Evolutionary conservation across 2,329 filamentous ascomycete species (phyloP).

Genomic region (Calonectria montana): DNA sequence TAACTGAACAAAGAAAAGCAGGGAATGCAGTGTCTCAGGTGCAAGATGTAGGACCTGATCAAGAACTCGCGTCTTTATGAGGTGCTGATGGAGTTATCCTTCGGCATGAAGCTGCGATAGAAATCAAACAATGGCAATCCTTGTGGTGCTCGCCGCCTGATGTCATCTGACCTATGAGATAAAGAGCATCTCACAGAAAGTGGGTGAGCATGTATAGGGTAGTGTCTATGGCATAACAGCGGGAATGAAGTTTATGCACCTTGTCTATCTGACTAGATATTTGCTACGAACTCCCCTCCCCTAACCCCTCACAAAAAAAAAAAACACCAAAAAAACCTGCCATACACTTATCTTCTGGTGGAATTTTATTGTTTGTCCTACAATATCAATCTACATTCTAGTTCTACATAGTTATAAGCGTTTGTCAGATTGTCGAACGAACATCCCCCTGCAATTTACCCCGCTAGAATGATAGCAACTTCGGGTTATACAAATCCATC

Average conservation of each 20-base stretch:
- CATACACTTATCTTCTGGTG: too few relatives aligned
- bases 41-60: background rate
- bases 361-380: too few relatives aligned
- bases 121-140: background rate
- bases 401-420: too few relatives aligned
- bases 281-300: background rate
- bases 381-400: too few relatives aligned
- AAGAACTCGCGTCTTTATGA: too few relatives aligned
- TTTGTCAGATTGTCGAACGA: too few relatives aligned
- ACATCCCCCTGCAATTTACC: too few relatives aligned
- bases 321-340: too few relatives aligned
- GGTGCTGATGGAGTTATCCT: background rate
- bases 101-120: background rate
- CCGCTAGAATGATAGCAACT: too few relatives aligned
- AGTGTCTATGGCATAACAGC: background rate
- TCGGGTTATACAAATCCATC: too few relatives aligned
- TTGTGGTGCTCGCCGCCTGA: slow-evolving; percentile 7
- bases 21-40: background rate
- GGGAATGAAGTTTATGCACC: background rate
- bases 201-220: background rate
- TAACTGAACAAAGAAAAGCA: background rate
- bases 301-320: too few relatives aligned
- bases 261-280: background rate
- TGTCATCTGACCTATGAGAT: background rate
- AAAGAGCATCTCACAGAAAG: background rate